Evolutionary conservation across 345 rosid species (phyloP), one percentile per base, ranked within the genome.

Genomic region (Populus deltoides): DNA sequence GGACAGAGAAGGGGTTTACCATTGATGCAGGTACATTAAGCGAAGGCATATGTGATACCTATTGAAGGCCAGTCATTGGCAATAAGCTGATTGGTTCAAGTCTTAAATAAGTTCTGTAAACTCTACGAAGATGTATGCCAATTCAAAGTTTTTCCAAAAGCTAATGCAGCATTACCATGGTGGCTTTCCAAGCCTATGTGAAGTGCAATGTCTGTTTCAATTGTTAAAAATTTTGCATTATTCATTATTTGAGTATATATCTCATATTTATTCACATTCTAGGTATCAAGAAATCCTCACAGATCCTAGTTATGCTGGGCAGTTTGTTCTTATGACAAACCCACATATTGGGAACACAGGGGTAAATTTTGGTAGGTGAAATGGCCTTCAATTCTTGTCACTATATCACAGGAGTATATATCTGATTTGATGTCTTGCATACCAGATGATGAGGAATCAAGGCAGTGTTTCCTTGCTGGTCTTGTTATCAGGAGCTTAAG

Each of bases 291-390:
- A 97, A 84, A 97, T 97, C 83, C 91, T 97, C 1, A 94, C 97
- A 16, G 99, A 94, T 80, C 99, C 98, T 51, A 97, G 99, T 84
- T 94, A 94, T 75, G 97, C 97, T 1, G 97, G 97, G 5, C 98
- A 97, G 84, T 97, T 94, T 90, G 99, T 94, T 78, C 75, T 97
- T 78, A 97, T 92, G 99, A 97, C 99, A 47, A 92, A 91, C 85
- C 99, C 98, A 6, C 98, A 92, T 79, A 97, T 93, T 77, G 98
- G 99, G 83, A 94, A 97, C 83, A 97, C 99, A 22, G 97, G 98
- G 72, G 92, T 97, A 59, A 97, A 97, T 87, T 88, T 86, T 49
- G 97, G 98, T 92, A 68, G 73, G 92, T 85, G 47, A 55, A 66
- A 16, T 74, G 8, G 45, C 72, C 31, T 27, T 72, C 5, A 16